phyloP scores from a whole-genome alignment of 1,139 yeast species.

The Candida frijolesensis region DNA sequence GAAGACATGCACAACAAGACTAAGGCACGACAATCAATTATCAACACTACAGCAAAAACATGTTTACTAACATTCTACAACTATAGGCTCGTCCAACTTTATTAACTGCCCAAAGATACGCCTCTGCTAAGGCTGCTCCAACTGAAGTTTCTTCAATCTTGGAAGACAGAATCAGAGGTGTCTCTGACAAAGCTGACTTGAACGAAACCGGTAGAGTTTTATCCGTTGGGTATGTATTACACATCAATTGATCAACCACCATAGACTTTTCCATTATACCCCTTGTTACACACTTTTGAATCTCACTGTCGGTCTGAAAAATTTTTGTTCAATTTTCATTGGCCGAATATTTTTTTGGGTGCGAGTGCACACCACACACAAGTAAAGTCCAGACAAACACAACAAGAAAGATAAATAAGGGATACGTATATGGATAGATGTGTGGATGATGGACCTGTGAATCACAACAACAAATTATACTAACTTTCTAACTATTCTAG shows the following conservation, averaged over 20 bases:
- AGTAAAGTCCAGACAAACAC: neutral
- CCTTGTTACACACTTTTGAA: neutral
- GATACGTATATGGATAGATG: neutral
- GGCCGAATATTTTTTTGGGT: constrained; percentile 9
- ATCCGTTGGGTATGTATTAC: constrained; percentile 80
- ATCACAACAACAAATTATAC: constrained; percentile 18
- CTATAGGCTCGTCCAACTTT: constrained; percentile 72
- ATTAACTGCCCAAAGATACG: constrained; percentile 72
- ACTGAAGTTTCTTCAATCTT: constrained; percentile 98
- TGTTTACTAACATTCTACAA: constrained; percentile 16
- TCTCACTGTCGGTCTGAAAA: constrained; percentile 1
- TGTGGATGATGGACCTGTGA: neutral
- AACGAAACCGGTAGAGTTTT: constrained; percentile 99
- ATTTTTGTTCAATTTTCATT: constrained; percentile 10
- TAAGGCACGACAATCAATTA: too few species aligned
- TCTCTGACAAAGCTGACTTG: constrained; percentile 94
- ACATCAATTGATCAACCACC: neutral
- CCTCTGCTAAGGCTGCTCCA: constrained; percentile 98
- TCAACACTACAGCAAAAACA: neutral
- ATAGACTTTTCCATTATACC: too few species aligned
- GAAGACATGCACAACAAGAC: too few species aligned
- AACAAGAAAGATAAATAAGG: neutral
- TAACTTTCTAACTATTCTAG: constrained; percentile 41
- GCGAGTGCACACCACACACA: constrained; percentile 8
- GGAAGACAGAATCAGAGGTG: constrained; percentile 99